Conservation (phyloP, 805 yeast species). For the Lachancea waltii region DNA sequence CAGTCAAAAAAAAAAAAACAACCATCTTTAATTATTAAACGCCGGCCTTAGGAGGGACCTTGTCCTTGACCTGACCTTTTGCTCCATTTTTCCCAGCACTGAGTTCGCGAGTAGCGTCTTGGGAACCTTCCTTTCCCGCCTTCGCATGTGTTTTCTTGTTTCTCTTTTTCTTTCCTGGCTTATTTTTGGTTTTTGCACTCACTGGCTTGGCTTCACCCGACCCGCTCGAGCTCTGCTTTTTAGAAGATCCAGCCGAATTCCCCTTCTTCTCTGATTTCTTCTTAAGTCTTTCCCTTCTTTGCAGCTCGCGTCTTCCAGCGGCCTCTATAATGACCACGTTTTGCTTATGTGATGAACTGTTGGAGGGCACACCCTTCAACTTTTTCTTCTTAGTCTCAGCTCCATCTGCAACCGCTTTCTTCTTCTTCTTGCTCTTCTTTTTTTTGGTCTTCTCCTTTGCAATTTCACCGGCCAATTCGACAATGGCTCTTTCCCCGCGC, state of each 20-base stretch:
- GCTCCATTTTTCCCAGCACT: background rate
- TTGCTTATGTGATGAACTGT: constrained; percentile 13
- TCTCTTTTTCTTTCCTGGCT: background rate
- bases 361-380: constrained; percentile 1
- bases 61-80: background rate
- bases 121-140: constrained; percentile 1
- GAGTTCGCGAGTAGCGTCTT: background rate
- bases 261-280: constrained; percentile 13
- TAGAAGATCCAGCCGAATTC: background rate
- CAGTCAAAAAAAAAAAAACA: too few species aligned
- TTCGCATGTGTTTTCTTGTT: background rate
- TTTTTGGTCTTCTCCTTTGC: constrained; percentile 16
- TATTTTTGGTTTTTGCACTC: background rate
- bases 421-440: constrained; percentile 18
- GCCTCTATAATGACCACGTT: constrained; percentile 29
- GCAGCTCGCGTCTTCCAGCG: constrained; percentile 28
- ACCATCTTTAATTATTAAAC: too few species aligned
- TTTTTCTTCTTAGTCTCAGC: constrained; percentile 12
- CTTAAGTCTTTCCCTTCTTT: constrained; percentile 21
- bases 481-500: constrained; percentile 22
- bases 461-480: constrained; percentile 24
- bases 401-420: constrained; percentile 7
- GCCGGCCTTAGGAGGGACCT: background rate
- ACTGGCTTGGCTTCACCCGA: background rate
- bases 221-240: background rate